Conservation (phyloP, 129 eudicot species). For the Saussurea involucrata region DNA sequence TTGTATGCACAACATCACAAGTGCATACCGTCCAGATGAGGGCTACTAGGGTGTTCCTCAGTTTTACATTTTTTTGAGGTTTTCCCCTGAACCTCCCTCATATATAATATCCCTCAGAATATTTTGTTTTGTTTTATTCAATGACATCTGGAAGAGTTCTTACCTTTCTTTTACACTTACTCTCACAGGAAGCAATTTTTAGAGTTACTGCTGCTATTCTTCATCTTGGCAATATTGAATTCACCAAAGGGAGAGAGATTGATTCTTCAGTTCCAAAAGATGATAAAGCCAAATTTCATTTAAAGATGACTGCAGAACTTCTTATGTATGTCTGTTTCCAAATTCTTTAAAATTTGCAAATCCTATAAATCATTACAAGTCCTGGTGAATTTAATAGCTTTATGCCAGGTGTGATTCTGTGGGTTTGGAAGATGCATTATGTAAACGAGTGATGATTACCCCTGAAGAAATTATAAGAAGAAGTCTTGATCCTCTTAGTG, state of each 20-base stretch:
- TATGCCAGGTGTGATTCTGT: constrained; percentile 76
- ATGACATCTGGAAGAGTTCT: constrained; percentile 1
- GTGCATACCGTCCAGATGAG: too few relatives aligned
- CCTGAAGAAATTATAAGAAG: constrained; percentile 98
- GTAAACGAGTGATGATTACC: constrained; percentile 96
- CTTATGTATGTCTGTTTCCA: constrained; percentile 52
- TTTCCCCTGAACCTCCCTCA: too few relatives aligned
- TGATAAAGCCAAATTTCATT: constrained; percentile 86
- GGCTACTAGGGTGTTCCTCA: too few relatives aligned
- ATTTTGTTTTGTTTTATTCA: neutral
- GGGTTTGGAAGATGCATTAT: constrained; percentile 91
- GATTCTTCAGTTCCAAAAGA: constrained; percentile 91
- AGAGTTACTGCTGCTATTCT: constrained; percentile 97
- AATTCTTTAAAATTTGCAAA: neutral
- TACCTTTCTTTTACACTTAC: constrained; percentile 5
- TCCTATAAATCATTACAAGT: neutral
- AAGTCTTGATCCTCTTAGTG: constrained; percentile 96
- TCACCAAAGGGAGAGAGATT: constrained; percentile 80
- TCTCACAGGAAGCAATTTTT: constrained; percentile 89
- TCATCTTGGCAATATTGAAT: constrained; percentile 95
- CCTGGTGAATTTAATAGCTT: constrained; percentile 9
- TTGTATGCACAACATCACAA: too few relatives aligned
- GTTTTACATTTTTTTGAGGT: too few relatives aligned
- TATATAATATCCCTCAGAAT: neutral
- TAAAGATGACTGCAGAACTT: constrained; percentile 81